Evolutionary conservation across 352 stramenopile species (phyloP).

Genomic region (Phytopythium boreale): DNA sequence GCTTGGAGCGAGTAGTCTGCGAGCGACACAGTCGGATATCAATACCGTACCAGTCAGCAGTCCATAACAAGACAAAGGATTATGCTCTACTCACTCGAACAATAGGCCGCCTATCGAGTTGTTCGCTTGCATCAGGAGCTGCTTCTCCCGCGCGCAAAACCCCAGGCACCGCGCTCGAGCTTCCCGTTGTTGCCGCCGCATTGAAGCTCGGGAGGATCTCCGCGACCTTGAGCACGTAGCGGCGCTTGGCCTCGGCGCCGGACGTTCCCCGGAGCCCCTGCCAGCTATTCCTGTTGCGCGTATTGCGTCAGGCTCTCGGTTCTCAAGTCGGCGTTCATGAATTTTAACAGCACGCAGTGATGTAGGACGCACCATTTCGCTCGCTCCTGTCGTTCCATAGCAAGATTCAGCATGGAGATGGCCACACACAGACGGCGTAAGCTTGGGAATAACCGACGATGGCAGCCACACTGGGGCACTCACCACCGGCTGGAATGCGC

Average conservation of each 20-base stretch:
- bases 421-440: neutral
- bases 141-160: neutral
- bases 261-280: conserved; percentile 33
- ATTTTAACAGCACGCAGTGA: neutral
- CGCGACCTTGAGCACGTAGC: conserved; percentile 51
- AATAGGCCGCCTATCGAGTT: neutral
- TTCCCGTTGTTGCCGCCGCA: neutral
- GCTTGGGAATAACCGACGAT: too few species aligned
- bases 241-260: conserved; percentile 34
- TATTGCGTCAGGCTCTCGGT: too few species aligned
- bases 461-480: neutral
- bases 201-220: conserved; percentile 45
- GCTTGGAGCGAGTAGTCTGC: neutral
- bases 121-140: neutral
- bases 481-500: conserved; percentile 54
- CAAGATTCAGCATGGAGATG: too few species aligned
- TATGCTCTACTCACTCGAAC: neutral
- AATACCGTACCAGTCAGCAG: neutral
- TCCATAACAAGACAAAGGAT: too few species aligned
- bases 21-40: neutral
- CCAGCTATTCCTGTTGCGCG: conserved; percentile 57
- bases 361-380: conserved; percentile 49
- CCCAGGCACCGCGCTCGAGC: too few species aligned
- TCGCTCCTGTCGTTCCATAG: conserved; percentile 24
- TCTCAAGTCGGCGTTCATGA: too few species aligned